Evolutionary conservation across 768 basidiomycete genomes (phyloP).

Genomic region (Megacollybia marginata): DNA sequence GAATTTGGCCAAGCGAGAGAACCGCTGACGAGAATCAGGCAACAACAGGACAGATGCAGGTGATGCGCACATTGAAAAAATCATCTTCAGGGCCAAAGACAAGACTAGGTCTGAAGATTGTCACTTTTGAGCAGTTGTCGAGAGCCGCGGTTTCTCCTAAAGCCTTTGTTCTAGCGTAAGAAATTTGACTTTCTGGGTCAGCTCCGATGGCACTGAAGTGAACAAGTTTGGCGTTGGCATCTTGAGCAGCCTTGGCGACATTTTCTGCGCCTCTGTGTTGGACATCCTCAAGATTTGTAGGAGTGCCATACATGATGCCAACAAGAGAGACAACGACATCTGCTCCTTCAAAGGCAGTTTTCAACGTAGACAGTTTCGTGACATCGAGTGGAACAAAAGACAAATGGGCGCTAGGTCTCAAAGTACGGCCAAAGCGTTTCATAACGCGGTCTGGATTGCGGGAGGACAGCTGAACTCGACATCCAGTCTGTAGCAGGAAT

Average conservation of each 20-base stretch:
- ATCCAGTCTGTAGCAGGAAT: constrained; percentile 20
- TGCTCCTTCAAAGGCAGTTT: constrained; percentile 45
- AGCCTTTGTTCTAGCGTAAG: constrained; percentile 57
- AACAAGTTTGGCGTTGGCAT: constrained; percentile 48
- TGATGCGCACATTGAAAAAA: constrained; percentile 56
- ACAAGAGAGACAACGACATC: constrained; percentile 60
- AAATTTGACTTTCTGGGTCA: constrained; percentile 45
- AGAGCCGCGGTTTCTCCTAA: constrained; percentile 52
- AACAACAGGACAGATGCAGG: not conserved
- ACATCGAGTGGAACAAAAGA: constrained; percentile 45
- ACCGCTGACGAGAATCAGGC: constrained; percentile 33
- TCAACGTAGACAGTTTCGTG: constrained; percentile 40
- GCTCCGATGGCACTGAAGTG: constrained; percentile 76
- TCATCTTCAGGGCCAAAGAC: constrained; percentile 73
- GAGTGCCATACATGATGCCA: constrained; percentile 55
- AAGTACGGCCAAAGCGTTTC: constrained; percentile 19
- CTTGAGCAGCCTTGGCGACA: constrained; percentile 46
- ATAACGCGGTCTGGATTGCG: constrained; percentile 42
- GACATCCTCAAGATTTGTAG: constrained; percentile 47
- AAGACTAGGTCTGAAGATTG: constrained; percentile 63
- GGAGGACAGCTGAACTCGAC: constrained; percentile 52
- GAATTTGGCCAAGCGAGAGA: constrained; percentile 49
- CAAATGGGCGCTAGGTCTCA: constrained; percentile 29
- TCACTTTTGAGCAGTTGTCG: constrained; percentile 38
- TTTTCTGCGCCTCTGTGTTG: constrained; percentile 64